Conservation (phyloP, 345 rosid genomes). For the Euphorbia lathyris region DNA sequence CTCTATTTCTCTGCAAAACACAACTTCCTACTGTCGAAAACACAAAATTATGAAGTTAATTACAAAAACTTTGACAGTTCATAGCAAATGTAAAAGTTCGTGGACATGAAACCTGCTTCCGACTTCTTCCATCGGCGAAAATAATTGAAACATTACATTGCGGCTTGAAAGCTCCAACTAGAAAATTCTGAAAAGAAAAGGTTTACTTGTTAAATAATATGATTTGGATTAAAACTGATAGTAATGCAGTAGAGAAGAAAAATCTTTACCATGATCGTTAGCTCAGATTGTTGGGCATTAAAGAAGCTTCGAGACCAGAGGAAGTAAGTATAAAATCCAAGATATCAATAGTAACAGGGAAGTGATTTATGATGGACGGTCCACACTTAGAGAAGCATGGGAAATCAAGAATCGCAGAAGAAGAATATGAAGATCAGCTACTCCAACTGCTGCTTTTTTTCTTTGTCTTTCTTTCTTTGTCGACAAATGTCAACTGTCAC, state of each 20-base stretch:
- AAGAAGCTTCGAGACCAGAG: not conserved
- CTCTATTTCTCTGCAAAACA: not conserved
- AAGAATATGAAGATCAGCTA: constrained; percentile 1
- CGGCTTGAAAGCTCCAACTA: constrained; percentile 56
- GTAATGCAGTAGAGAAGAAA: not conserved
- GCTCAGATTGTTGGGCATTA: not conserved
- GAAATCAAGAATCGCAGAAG: not conserved
- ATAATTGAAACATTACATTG: constrained; percentile 42
- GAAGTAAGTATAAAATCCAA: not conserved
- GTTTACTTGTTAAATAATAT: not conserved
- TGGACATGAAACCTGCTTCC: constrained; percentile 38
- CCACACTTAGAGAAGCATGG: not conserved
- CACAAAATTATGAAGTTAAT: not conserved
- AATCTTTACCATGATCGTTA: constrained; percentile 2
- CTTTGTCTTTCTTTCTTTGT: not conserved
- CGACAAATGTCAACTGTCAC: not conserved
- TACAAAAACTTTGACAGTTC: not conserved
- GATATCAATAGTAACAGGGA: not conserved
- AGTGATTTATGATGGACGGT: not conserved
- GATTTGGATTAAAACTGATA: not conserved
- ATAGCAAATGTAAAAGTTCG: not conserved
- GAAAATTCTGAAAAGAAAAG: constrained; percentile 33
- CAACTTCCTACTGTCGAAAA: not conserved
- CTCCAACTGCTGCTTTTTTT: not conserved
- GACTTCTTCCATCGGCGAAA: constrained; percentile 46